Percentiles rank a stretch among this genome's conserved stretches.
These are phyloP conservation scores for Harrya chromipes DNA, from an alignment of 768 basidiomycete genomes.

Conservation along the genomic window DNA sequence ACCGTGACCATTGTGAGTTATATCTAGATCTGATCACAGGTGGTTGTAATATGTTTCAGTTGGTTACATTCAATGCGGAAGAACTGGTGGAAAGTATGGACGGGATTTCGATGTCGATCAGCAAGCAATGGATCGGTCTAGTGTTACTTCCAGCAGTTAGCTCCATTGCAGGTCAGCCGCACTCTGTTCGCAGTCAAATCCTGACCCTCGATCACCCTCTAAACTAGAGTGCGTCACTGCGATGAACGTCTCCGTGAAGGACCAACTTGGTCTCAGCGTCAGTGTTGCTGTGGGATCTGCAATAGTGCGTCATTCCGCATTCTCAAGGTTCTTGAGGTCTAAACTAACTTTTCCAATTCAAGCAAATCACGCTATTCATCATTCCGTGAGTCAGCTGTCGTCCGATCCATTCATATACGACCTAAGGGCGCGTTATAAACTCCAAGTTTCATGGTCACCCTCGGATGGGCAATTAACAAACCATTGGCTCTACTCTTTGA, in stretches of 20 bases:
- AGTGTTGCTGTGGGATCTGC: conserved; percentile 82
- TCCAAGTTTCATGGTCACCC: conserved; percentile 61
- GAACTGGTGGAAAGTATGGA: conserved; percentile 84
- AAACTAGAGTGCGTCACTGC: conserved; percentile 79
- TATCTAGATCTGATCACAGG: not conserved
- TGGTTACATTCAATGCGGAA: conserved; percentile 63
- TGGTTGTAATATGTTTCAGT: conserved; percentile 24
- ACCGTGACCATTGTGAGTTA: conserved; percentile 59
- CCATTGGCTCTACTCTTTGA: conserved; percentile 82
- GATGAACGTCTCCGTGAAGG: conserved; percentile 83
- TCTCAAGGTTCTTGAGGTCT: not conserved
- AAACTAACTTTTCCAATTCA: not conserved
- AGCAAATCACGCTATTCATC: conserved; percentile 86
- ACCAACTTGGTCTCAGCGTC: conserved; percentile 78
- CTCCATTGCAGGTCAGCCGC: conserved; percentile 64
- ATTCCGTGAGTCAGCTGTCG: conserved; percentile 56
- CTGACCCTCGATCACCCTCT: not conserved
- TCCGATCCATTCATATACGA: not conserved
- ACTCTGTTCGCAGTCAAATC: not conserved
- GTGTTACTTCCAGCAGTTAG: conserved; percentile 86
- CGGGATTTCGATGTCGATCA: conserved; percentile 64
- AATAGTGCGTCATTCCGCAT: conserved; percentile 45
- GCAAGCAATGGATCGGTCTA: conserved; percentile 85
- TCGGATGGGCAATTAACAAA: conserved; percentile 82
- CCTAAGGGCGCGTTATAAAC: conserved; percentile 1